A percentile compares a stretch with the other conserved stretches of the same genome.
phyloP scores from a whole-genome alignment of 352 stramenopile genomes.

The Pythium diclinum region DNA sequence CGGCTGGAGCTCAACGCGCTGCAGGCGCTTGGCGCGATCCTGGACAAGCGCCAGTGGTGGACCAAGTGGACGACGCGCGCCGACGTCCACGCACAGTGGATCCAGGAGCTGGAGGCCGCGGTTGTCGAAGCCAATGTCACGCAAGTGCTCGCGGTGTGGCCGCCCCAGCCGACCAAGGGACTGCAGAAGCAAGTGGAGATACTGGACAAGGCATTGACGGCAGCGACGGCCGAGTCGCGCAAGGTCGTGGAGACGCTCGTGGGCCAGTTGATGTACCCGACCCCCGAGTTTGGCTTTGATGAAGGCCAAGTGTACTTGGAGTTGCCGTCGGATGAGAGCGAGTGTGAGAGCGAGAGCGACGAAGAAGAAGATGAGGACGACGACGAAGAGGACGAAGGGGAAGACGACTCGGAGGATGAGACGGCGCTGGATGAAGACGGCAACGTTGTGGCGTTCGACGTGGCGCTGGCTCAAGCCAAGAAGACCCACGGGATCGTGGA shows the following conservation, averaged over 20 bases:
- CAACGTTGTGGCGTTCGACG: conserved; percentile 19
- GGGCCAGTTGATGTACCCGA: conserved; percentile 26
- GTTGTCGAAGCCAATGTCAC: conserved; percentile 26
- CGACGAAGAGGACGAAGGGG: conserved; percentile 4
- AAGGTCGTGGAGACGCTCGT: conserved; percentile 17
- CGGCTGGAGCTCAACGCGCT: conserved; percentile 35
- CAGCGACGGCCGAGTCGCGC: neutral
- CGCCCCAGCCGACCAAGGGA: neutral
- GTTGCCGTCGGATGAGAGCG: conserved; percentile 13
- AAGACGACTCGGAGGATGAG: conserved; percentile 23
- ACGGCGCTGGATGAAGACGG: conserved; percentile 14
- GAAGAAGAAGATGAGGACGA: conserved; percentile 14
- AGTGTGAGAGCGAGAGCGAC: conserved; percentile 13
- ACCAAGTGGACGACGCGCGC: conserved; percentile 33
- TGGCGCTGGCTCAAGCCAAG: conserved; percentile 8
- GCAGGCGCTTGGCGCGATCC: conserved; percentile 33
- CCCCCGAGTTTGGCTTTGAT: conserved; percentile 13
- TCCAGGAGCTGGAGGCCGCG: conserved; percentile 30
- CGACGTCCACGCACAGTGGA: conserved; percentile 32
- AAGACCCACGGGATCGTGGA: conserved; percentile 4
- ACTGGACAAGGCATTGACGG: conserved; percentile 13
- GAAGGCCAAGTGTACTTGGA: conserved; percentile 12
- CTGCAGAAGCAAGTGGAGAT: conserved; percentile 29
- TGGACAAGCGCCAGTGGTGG: conserved; percentile 47
- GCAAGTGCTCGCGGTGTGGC: conserved; percentile 21